A percentile compares a stretch with the other conserved stretches of the same genome.
phyloP scores from a whole-genome alignment of 1,284 basidiomycete genomes.

The Cystobasidium slooffiae region DNA sequence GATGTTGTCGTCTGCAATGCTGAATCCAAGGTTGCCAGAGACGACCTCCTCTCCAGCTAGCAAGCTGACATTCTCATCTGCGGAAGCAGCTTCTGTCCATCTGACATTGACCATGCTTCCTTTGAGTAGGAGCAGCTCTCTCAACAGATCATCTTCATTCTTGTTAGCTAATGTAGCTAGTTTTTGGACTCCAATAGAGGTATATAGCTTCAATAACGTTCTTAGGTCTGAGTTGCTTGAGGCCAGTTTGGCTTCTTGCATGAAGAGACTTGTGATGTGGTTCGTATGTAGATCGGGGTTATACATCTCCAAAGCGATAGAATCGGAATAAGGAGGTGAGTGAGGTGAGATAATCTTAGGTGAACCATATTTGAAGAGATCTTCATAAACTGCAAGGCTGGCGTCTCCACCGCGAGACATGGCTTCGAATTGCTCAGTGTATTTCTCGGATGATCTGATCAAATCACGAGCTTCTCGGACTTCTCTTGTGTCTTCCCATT shows the following conservation, averaged over 20 bases:
- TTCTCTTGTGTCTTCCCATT: conserved; percentile 75
- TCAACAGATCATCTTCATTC: conserved; percentile 90
- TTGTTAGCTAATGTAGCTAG: conserved; percentile 82
- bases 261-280: conserved; percentile 81
- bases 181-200: conserved; percentile 87
- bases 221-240: conserved; percentile 80
- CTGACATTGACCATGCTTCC: conserved; percentile 68
- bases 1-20: conserved; percentile 32
- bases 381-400: conserved; percentile 82
- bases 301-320: conserved; percentile 66
- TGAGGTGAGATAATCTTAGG: conserved; percentile 96
- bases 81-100: conserved; percentile 63
- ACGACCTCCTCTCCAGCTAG: conserved; percentile 41
- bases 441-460: conserved; percentile 77
- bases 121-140: conserved; percentile 97
- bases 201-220: conserved; percentile 93
- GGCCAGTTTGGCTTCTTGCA: conserved; percentile 76
- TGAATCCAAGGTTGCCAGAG: conserved; percentile 37
- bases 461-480: conserved; percentile 71
- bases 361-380: conserved; percentile 91
- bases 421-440: conserved; percentile 84
- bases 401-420: conserved; percentile 80
- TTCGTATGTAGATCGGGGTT: conserved; percentile 70
- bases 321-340: conserved; percentile 83
- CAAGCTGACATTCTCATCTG: conserved; percentile 22